Conservation (phyloP, 768 basidiomycete genomes). For the Cubamyces sp. region DNA sequence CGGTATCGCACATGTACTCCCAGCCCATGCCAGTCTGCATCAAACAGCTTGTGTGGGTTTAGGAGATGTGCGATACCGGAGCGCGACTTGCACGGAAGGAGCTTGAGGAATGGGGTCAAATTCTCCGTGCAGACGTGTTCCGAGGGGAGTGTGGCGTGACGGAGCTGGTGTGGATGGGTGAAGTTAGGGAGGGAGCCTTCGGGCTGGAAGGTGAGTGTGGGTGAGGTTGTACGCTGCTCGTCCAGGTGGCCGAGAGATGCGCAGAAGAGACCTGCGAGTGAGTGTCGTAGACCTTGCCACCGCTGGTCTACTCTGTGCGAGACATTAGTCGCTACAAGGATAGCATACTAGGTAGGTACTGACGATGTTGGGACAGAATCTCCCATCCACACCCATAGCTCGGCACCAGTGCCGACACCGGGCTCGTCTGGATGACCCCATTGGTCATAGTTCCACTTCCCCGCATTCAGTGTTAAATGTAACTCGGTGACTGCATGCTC, state of each 20-base stretch:
- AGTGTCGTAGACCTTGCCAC: conserved; percentile 87
- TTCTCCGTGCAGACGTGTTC: conserved; percentile 98
- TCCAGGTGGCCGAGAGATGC: conserved; percentile 84
- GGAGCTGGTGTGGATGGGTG: conserved; percentile 55
- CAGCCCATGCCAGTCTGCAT: conserved; percentile 91
- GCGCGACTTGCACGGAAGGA: conserved; percentile 88
- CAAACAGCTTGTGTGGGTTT: conserved; percentile 85
- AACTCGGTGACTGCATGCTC: conserved; percentile 87
- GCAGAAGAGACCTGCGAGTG: conserved; percentile 92
- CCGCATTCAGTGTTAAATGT: conserved; percentile 88
- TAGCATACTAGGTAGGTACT: not conserved
- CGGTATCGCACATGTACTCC: conserved; percentile 75
- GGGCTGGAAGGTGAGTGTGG: conserved; percentile 60
- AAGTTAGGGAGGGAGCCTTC: conserved; percentile 58
- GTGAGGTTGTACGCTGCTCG: conserved; percentile 74
- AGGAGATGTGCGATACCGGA: conserved; percentile 85
- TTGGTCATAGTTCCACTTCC: conserved; percentile 85
- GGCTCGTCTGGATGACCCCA: conserved; percentile 84
- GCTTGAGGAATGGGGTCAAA: conserved; percentile 92
- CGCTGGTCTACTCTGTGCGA: conserved; percentile 66
- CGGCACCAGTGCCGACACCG: conserved; percentile 83
- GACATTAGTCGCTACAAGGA: not conserved
- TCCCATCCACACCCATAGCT: conserved; percentile 93
- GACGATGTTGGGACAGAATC: conserved; percentile 39
- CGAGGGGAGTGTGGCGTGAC: conserved; percentile 78